phyloP scores from a whole-genome alignment of 2,329 filamentous ascomycete genomes.

The Fusarium citri region DNA sequence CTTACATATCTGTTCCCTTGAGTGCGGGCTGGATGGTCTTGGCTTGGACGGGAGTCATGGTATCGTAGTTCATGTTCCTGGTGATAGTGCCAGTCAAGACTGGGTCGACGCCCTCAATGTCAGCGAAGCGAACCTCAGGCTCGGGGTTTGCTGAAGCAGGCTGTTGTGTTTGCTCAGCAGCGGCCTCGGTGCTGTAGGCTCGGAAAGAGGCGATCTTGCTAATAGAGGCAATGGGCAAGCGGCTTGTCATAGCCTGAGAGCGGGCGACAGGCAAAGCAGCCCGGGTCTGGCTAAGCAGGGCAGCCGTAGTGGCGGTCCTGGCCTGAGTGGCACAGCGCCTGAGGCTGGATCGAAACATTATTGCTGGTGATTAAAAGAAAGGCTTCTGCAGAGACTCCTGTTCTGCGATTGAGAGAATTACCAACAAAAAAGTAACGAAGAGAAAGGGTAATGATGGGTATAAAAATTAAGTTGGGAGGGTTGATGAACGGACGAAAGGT shows the following conservation, averaged over 20 bases:
- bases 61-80: slow-evolving; percentile 77
- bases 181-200: slow-evolving; percentile 56
- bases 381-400: slow-evolving; percentile 6
- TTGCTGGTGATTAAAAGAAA: slow-evolving; percentile 5
- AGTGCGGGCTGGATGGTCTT: slow-evolving; percentile 85
- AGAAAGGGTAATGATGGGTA: slow-evolving; percentile 13
- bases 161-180: slow-evolving; percentile 41
- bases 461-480: slow-evolving; percentile 23
- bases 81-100: slow-evolving; percentile 77
- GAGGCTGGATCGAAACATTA: slow-evolving; percentile 54
- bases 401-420: slow-evolving; percentile 23
- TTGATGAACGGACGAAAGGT: slow-evolving; percentile 12
- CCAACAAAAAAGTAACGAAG: slow-evolving; percentile 9
- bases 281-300: slow-evolving; percentile 48
- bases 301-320: slow-evolving; percentile 47
- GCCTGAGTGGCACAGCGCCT: slow-evolving; percentile 55
- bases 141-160: slow-evolving; percentile 30
- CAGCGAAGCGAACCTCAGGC: slow-evolving; percentile 56
- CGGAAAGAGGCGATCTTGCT: slow-evolving; percentile 47
- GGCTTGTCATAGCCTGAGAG: slow-evolving; percentile 37
- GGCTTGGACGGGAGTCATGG: slow-evolving; percentile 93
- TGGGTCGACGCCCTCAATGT: slow-evolving; percentile 68
- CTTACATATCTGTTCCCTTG: slow-evolving; percentile 84
- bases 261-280: slow-evolving; percentile 43
- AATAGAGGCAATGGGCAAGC: slow-evolving; percentile 28